A percentile compares a stretch with the other conserved stretches of the same genome.
Conservation (phyloP, 2,329 filamentous ascomycete genomes). For the Penicillium crustosum region DNA sequence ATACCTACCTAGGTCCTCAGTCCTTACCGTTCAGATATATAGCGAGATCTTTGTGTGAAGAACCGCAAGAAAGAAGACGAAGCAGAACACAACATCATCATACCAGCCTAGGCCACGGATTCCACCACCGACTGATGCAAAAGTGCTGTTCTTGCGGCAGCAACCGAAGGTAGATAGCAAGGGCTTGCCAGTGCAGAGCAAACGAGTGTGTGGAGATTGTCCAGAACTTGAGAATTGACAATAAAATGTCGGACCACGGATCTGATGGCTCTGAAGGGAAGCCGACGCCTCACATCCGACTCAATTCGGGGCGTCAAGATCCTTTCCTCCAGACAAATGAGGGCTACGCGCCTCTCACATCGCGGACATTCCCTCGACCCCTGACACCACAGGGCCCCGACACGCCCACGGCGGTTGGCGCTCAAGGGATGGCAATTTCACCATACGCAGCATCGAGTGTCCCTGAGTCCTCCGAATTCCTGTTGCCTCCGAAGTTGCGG, state of each 20-base stretch:
- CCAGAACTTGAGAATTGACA: neutral
- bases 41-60: neutral
- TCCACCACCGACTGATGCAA: neutral
- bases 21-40: constrained; percentile 14
- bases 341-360: constrained; percentile 22
- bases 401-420: constrained; percentile 7
- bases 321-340: constrained; percentile 43
- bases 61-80: neutral
- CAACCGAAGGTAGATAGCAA: neutral
- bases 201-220: neutral
- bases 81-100: neutral
- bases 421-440: constrained; percentile 22
- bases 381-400: constrained; percentile 24
- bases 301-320: constrained; percentile 62
- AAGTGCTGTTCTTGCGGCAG: neutral
- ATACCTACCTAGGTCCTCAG: neutral
- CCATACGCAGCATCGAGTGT: constrained; percentile 53
- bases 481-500: constrained; percentile 46
- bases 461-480: constrained; percentile 43
- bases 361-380: constrained; percentile 24
- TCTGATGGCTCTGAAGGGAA: constrained; percentile 12
- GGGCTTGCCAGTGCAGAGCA: neutral
- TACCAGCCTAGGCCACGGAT: neutral
- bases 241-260: constrained; percentile 22
- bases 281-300: constrained; percentile 59